Percentiles rank a stretch among this genome's conserved stretches.
Evolutionary conservation across 768 basidiomycete species (phyloP).

Genomic region (Hypholoma sublateritium): DNA sequence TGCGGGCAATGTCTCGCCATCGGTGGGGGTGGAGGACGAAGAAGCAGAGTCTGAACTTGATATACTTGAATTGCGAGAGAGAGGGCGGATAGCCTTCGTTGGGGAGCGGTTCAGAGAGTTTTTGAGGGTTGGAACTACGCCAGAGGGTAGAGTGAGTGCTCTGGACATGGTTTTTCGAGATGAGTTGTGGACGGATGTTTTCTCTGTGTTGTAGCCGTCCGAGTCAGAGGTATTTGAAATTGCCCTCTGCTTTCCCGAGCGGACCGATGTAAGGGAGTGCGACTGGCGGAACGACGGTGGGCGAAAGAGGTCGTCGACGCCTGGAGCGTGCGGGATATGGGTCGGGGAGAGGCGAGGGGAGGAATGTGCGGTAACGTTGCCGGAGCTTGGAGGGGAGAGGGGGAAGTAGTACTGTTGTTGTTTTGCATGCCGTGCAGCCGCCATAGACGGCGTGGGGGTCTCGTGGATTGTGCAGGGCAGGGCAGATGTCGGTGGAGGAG

Average conservation of each 20-base stretch:
- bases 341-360: constrained; percentile 22
- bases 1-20: constrained; percentile 24
- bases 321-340: constrained; percentile 14
- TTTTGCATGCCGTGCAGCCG: constrained; percentile 18
- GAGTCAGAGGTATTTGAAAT: constrained; percentile 38
- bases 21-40: constrained; percentile 28
- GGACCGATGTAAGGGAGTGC: constrained; percentile 23
- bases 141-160: constrained; percentile 38
- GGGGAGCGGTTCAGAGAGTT: constrained; percentile 24
- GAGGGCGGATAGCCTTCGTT: constrained; percentile 29
- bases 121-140: constrained; percentile 25
- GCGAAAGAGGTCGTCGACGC: constrained; percentile 19
- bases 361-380: constrained; percentile 19
- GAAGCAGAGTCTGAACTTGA: constrained; percentile 34
- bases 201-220: constrained; percentile 47
- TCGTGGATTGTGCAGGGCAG: constrained; percentile 28
- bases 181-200: constrained; percentile 25
- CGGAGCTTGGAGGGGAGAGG: constrained; percentile 26
- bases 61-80: constrained; percentile 34
- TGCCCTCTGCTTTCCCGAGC: constrained; percentile 24
- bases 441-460: constrained; percentile 15
- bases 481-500: not conserved
- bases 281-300: constrained; percentile 24
- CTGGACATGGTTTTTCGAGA: constrained; percentile 31
- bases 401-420: constrained; percentile 21